Evolutionary conservation across 495 filamentous ascomycete species (phyloP).

Genomic region (Hypoxylon fuscum): DNA sequence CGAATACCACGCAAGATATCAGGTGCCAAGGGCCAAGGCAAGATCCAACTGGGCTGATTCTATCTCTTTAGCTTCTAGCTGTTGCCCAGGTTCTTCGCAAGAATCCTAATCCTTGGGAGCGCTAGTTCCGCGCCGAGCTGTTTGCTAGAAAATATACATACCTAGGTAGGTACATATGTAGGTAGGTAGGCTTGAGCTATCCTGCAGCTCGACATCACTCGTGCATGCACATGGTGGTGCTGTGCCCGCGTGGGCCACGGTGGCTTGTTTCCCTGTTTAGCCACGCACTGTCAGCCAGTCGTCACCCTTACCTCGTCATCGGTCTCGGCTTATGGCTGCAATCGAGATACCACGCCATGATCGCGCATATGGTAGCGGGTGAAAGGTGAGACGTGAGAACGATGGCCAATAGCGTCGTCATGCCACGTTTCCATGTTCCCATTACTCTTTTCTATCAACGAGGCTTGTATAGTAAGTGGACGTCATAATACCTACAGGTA

Average conservation of each 20-base stretch:
- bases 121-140: conserved; percentile 24
- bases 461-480: conserved; percentile 13
- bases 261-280: conserved; percentile 44
- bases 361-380: conserved; percentile 6
- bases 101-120: conserved; percentile 6
- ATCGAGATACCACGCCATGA: conserved; percentile 16
- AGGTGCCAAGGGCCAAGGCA: conserved; percentile 2
- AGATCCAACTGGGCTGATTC: too few relatives aligned
- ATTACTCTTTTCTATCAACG: not conserved
- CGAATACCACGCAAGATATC: not conserved
- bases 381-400: conserved; percentile 5
- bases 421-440: conserved; percentile 15
- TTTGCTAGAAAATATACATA: conserved; percentile 4
- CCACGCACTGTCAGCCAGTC: conserved; percentile 36
- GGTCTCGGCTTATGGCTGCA: conserved; percentile 8
- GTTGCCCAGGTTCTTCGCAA: too few relatives aligned
- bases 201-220: conserved; percentile 39
- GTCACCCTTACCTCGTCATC: conserved; percentile 22
- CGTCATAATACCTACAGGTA: conserved; percentile 5
- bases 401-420: conserved; percentile 14
- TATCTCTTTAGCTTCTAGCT: too few relatives aligned
- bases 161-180: conserved; percentile 4
- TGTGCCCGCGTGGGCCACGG: conserved; percentile 29
- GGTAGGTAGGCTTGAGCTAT: conserved; percentile 28
- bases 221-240: conserved; percentile 21